These are phyloP conservation scores for Cladophialophora carrionii DNA, from an alignment of 2,329 filamentous ascomycete species.

Conservation along the genomic window DNA sequence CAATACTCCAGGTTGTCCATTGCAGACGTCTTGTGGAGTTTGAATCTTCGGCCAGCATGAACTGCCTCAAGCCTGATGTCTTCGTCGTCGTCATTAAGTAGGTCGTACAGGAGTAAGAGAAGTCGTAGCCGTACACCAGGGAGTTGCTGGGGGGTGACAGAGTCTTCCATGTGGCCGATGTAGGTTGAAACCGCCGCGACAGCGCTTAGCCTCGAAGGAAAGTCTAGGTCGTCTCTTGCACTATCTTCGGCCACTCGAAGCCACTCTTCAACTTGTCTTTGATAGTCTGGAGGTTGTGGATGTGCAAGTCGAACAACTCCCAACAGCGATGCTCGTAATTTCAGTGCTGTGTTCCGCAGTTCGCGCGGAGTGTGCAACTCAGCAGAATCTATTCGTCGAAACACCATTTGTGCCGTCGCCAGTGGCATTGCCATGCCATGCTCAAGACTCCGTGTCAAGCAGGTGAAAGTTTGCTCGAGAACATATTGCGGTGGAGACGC, in stretches of 20 bases:
- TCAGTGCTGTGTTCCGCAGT: constrained; percentile 22
- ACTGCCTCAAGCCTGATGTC: constrained; percentile 73
- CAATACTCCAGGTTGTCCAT: constrained; percentile 45
- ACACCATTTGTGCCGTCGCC: background rate
- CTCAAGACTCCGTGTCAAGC: constrained; percentile 18
- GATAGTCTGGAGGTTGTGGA: background rate
- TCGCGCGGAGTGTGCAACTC: constrained; percentile 18
- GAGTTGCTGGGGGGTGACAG: constrained; percentile 48
- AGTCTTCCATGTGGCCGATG: background rate
- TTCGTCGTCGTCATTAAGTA: constrained; percentile 87
- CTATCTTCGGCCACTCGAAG: constrained; percentile 23
- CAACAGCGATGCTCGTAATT: constrained; percentile 23
- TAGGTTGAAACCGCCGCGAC: constrained; percentile 29
- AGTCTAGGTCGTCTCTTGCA: constrained; percentile 32
- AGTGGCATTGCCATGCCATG: constrained; percentile 1
- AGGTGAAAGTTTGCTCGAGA: constrained; percentile 23
- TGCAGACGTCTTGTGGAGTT: constrained; percentile 1
- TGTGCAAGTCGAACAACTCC: constrained; percentile 2
- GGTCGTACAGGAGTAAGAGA: constrained; percentile 66
- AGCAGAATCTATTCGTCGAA: constrained; percentile 10
- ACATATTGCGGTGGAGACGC: constrained; percentile 5
- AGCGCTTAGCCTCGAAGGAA: constrained; percentile 33
- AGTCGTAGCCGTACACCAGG: constrained; percentile 35
- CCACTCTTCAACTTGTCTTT: constrained; percentile 16
- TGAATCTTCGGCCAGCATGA: constrained; percentile 19